These are phyloP conservation scores for Hymenoscyphus linearis DNA, from an alignment of 2,329 filamentous ascomycete genomes.

Conservation along the genomic window DNA sequence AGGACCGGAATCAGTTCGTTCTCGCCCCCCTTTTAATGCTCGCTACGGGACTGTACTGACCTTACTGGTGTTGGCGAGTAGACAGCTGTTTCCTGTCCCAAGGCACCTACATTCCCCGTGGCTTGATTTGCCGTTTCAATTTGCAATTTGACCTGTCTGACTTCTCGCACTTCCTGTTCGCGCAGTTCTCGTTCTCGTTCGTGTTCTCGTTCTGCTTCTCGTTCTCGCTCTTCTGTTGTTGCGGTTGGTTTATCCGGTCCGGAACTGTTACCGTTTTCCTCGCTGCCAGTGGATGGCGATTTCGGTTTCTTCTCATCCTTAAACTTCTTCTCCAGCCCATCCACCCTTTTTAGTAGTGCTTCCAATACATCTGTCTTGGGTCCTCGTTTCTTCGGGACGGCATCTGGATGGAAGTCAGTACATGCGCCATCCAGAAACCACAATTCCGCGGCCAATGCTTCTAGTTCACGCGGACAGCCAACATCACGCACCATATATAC, in stretches of 20 bases:
- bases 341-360: conserved; percentile 76
- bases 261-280: conserved; percentile 16
- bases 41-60: conserved; percentile 27
- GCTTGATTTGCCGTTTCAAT: conserved; percentile 35
- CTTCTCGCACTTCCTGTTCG: background rate
- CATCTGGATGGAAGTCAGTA: conserved; percentile 50
- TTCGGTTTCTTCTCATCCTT: conserved; percentile 57
- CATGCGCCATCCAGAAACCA: background rate
- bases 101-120: background rate
- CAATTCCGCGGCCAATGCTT: background rate
- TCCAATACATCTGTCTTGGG: conserved; percentile 88
- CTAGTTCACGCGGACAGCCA: background rate
- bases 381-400: conserved; percentile 82
- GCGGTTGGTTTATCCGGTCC: conserved; percentile 20
- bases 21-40: conserved; percentile 12
- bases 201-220: conserved; percentile 13
- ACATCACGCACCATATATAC: conserved; percentile 68
- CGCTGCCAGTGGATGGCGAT: conserved; percentile 15
- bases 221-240: conserved; percentile 20
- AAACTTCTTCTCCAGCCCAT: conserved; percentile 75
- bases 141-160: conserved; percentile 15
- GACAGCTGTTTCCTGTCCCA: conserved; percentile 35
- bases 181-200: background rate
- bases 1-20: background rate
- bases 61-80: conserved; percentile 40